Conservation (phyloP, 2,329 filamentous ascomycete species). For the Hypoxylon rubiginosum region DNA sequence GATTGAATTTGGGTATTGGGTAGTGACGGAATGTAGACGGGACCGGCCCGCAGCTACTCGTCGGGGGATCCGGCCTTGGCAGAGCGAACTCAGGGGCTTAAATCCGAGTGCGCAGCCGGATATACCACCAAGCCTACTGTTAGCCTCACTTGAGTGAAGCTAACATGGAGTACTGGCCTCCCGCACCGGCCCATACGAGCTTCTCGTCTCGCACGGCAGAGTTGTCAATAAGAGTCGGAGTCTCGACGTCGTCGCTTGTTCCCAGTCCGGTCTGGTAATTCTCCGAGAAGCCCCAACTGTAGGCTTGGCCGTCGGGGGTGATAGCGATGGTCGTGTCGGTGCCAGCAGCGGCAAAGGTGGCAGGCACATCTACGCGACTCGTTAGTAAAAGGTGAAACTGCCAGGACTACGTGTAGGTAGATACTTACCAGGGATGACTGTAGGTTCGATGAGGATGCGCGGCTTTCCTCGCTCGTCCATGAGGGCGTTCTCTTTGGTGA, state of each 20-base stretch:
- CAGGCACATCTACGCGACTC: not conserved
- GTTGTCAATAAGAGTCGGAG: not conserved
- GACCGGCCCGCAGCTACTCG: constrained; percentile 45
- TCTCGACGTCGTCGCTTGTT: not conserved
- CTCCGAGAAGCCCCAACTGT: not conserved
- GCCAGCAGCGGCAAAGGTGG: not conserved
- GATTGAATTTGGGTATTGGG: constrained; percentile 39
- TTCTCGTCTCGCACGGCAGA: not conserved
- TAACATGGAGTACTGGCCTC: not conserved
- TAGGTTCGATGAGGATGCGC: not conserved
- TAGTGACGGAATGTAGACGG: constrained; percentile 49
- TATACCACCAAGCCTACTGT: constrained; percentile 56
- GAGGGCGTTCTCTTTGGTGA: not conserved
- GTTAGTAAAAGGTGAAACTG: not conserved
- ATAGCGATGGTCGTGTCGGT: not conserved
- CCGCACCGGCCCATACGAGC: not conserved
- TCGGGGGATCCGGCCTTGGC: constrained; percentile 39
- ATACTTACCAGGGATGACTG: not conserved
- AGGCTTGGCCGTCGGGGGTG: not conserved
- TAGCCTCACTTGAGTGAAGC: not conserved
- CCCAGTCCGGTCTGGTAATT: not conserved
- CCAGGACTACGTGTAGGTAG: not conserved
- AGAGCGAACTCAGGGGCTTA: constrained; percentile 52
- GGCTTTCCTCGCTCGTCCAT: not conserved
- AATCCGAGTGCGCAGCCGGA: constrained; percentile 58